phyloP scores from a whole-genome alignment of 2,329 filamentous ascomycete species.

The Falciphora oryzae region DNA sequence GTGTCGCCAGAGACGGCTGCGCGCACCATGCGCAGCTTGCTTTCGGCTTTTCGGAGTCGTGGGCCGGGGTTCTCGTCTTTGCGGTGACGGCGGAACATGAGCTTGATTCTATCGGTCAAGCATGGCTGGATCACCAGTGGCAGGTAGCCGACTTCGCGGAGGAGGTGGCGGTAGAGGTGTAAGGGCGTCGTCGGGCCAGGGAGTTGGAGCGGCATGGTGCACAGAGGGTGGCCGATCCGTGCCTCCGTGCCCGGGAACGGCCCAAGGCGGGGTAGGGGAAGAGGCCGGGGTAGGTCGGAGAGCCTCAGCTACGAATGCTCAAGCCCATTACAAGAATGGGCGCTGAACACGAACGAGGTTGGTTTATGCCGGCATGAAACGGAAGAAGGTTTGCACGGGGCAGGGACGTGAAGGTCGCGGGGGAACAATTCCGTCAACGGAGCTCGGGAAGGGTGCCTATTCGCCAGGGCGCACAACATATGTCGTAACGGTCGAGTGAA shows the following conservation, averaged over 20 bases:
- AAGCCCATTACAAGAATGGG: not conserved
- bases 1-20: conserved; percentile 48
- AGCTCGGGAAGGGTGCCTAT: no score
- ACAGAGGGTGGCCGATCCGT: no score
- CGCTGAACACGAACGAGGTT: not conserved
- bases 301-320: not conserved
- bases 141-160: conserved; percentile 57
- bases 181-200: conserved; percentile 23
- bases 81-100: conserved; percentile 39
- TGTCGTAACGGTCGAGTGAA: not conserved
- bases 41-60: conserved; percentile 35
- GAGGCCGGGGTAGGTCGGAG: not conserved
- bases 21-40: conserved; percentile 41
- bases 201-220: conserved; percentile 9
- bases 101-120: conserved; percentile 36
- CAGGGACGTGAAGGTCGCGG: no score
- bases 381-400: not conserved
- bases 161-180: conserved; percentile 52
- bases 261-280: no score
- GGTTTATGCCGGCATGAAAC: not conserved
- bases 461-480: no score
- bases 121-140: conserved; percentile 43
- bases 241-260: not conserved
- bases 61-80: conserved; percentile 17
- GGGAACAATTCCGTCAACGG: not conserved